Percentiles rank a stretch among this genome's conserved stretches.
phyloP scores from a whole-genome alignment of 345 rosid genomes.

The Citrus reticulata region DNA sequence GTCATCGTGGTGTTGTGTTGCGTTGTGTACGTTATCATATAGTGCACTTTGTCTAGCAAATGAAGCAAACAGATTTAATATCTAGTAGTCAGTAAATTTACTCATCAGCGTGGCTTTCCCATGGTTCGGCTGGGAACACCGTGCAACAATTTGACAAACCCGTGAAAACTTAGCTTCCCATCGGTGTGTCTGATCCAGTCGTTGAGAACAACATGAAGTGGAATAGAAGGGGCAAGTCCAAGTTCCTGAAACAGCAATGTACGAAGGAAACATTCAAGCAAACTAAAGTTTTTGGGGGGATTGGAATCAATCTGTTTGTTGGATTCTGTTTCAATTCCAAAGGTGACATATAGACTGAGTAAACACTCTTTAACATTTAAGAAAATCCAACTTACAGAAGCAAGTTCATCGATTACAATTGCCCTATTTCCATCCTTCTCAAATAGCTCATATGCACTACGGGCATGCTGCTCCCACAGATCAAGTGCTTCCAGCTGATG shows the following conservation, averaged over 20 bases:
- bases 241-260: conserved; percentile 66
- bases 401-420: conserved; percentile 87
- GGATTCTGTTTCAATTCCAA: neutral
- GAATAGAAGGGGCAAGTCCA: conserved; percentile 87
- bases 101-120: conserved; percentile 29
- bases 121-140: conserved; percentile 62
- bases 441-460: conserved; percentile 77
- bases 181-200: conserved; percentile 94
- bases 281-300: neutral
- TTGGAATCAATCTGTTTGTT: neutral
- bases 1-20: neutral
- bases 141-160: conserved; percentile 79
- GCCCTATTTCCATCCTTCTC: conserved; percentile 91
- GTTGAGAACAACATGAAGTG: conserved; percentile 79
- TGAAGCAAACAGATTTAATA: neutral
- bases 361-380: neutral
- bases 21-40: neutral
- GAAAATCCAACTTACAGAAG: conserved; percentile 55
- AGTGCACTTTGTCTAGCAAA: neutral
- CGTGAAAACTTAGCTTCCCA: conserved; percentile 93
- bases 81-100: neutral
- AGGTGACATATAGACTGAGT: neutral
- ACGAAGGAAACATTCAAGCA: neutral
- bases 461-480: conserved; percentile 85
- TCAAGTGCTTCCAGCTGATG: conserved; percentile 92